These are phyloP conservation scores for Fagopyrum esculentum DNA, from an alignment of 148 eudicot species.

Conservation along the genomic window DNA sequence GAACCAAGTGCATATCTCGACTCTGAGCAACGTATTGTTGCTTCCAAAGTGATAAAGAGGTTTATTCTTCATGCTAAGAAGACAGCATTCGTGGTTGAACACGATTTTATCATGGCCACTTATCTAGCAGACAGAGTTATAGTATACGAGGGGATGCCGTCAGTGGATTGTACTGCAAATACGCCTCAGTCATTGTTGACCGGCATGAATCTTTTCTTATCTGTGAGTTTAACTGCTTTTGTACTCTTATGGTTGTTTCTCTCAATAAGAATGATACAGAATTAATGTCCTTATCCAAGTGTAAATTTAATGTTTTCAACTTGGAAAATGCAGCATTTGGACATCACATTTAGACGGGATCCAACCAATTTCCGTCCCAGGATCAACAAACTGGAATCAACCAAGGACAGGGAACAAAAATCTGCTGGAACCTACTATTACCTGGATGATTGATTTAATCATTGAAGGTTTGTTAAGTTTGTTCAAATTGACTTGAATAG, in stretches of 20 bases:
- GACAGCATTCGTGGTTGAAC: conserved; percentile 96
- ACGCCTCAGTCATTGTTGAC: conserved; percentile 86
- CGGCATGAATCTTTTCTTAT: conserved; percentile 91
- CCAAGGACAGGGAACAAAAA: conserved; percentile 97
- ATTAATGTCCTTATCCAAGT: not conserved
- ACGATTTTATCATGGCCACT: conserved; percentile 95
- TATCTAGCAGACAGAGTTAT: conserved; percentile 92
- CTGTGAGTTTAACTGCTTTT: conserved; percentile 37
- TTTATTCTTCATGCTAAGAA: conserved; percentile 91
- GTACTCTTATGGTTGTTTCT: not conserved
- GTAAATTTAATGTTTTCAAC: not conserved
- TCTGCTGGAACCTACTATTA: conserved; percentile 87
- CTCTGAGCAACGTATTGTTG: conserved; percentile 97
- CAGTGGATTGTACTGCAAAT: conserved; percentile 82
- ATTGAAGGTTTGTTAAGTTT: conserved; percentile 22
- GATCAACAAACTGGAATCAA: conserved; percentile 82
- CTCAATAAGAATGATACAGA: no score
- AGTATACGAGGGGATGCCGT: conserved; percentile 78
- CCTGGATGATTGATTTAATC: conserved; percentile 52
- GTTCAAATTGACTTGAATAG: not conserved
- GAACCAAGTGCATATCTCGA: conserved; percentile 98
- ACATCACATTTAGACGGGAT: conserved; percentile 89
- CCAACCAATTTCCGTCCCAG: conserved; percentile 86
- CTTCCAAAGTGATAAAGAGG: conserved; percentile 95
- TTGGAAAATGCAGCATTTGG: conserved; percentile 56